Evolutionary conservation across 177 flowering plant genomes (phyloP).

Genomic region (Vitis hybrid): DNA sequence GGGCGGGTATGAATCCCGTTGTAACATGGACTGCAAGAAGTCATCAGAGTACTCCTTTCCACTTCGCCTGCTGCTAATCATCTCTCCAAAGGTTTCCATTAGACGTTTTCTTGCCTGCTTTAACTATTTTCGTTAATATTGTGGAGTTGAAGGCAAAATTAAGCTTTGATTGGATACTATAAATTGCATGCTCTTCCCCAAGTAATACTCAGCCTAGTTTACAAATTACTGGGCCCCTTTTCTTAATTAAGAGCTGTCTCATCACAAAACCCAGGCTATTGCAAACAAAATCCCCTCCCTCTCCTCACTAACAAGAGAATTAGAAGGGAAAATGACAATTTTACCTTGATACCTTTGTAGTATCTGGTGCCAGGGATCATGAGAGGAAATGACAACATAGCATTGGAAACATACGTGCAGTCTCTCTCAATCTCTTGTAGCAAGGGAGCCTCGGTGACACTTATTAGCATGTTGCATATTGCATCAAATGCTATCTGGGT

Average conservation of each 20-base stretch:
- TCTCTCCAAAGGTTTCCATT: constrained; percentile 30
- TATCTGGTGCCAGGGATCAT: constrained; percentile 48
- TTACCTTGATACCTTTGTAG: constrained; percentile 47
- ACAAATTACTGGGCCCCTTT: too few species aligned
- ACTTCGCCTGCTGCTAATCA: constrained; percentile 30
- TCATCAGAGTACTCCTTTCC: constrained; percentile 28
- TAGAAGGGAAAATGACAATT: too few species aligned
- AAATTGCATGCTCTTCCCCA: too few species aligned
- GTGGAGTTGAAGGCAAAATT: too few species aligned
- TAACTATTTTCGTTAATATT: too few species aligned
- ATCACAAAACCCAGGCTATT: too few species aligned
- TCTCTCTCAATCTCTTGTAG: constrained; percentile 33
- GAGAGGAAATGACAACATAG: constrained; percentile 46
- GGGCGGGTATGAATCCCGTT: constrained; percentile 29
- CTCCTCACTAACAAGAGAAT: too few species aligned
- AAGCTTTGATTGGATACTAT: too few species aligned
- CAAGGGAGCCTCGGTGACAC: constrained; percentile 27
- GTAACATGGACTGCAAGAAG: constrained; percentile 35
- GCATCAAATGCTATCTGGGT: constrained; percentile 35
- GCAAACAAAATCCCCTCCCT: too few species aligned
- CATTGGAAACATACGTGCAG: constrained; percentile 27
- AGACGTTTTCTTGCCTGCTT: constrained; percentile 41
- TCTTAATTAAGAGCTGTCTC: too few species aligned
- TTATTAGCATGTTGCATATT: constrained; percentile 41
- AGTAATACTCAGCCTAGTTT: too few species aligned